Conservation (phyloP, 2,329 filamentous ascomycete genomes). For the Nothophaeocryptopus gaeumannii region DNA sequence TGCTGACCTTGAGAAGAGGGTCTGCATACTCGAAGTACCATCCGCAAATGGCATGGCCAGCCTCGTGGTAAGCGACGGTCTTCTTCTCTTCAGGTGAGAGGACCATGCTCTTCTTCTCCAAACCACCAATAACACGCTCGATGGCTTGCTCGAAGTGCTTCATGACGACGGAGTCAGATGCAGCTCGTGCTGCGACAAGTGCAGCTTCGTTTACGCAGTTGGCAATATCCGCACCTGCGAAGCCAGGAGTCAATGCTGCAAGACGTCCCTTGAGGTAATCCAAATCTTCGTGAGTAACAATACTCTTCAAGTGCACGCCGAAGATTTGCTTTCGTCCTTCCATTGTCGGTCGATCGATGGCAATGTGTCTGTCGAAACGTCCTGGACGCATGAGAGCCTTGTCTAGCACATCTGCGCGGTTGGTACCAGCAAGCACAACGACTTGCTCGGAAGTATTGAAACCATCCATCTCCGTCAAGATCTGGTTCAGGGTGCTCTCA, state of each 20-base stretch:
- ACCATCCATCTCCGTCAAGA: slow-evolving; percentile 98
- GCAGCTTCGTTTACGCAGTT: slow-evolving; percentile 98
- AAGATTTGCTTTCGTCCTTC: slow-evolving; percentile 96
- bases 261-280: slow-evolving; percentile 85
- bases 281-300: slow-evolving; percentile 86
- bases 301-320: slow-evolving; percentile 88
- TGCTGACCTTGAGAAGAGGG: slow-evolving; percentile 94
- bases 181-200: slow-evolving; percentile 81
- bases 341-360: slow-evolving; percentile 94
- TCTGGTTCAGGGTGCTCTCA: slow-evolving; percentile 95
- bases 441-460: slow-evolving; percentile 97
- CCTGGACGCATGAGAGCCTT: slow-evolving; percentile 95
- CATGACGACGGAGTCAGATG: slow-evolving; percentile 79
- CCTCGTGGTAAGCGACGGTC: slow-evolving; percentile 96
- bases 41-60: slow-evolving; percentile 95
- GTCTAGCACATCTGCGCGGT: slow-evolving; percentile 90
- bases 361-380: slow-evolving; percentile 94
- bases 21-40: slow-evolving; percentile 98
- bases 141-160: slow-evolving; percentile 95
- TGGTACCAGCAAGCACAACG: slow-evolving; percentile 94
- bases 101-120: slow-evolving; percentile 96
- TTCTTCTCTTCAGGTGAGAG: slow-evolving; percentile 91
- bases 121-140: slow-evolving; percentile 90
- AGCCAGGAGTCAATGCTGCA: slow-evolving; percentile 88
- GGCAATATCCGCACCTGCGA: slow-evolving; percentile 95